Base-by-base conservation (phyloP, 805 yeast species). In the Jamesozyma piceae region DNA sequence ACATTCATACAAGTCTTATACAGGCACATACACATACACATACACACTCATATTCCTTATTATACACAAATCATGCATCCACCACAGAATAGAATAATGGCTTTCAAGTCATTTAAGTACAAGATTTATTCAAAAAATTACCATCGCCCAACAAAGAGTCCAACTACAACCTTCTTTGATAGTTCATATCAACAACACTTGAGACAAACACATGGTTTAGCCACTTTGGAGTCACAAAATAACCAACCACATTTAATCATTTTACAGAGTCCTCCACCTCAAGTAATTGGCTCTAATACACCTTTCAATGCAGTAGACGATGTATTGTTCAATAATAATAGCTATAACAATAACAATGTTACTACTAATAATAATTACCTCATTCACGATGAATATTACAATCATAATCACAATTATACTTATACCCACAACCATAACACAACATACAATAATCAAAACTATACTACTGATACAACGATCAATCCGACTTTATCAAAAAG, bases 121-220 rank as follows among this genome's bases (percentile, higher is more conserved):
- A 66, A 67, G 49, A 54, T 66, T 36, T 58, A 57, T 27, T 57
- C 31, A 9, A 65, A 66, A 51, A 55, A 67, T 35, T 63, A 61
- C 45, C 66, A 60, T 37, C 38, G 37, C 26, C 35, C 38, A 29
- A n/a, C 29, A 40, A n/a, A 15, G 29, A 35, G 18, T 45, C 19
- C 38, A 20, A 8, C 42, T 53, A 35, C 65, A 15, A 56, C 61
- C 6, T 67, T 67, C 46, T 67, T 67, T 39, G 70, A 66, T 42
- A 65, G 67, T 22, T 56, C 70, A n/a, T 66, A 64, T 50, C 67
- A 66, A 50, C 67, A 66, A 48, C 55, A 64, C 50, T 48, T 65
- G 45, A 60, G 64, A 41, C 66, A 64, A 41, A 63, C 63, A 45
- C 60, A 62, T 30, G 67, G 66, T 32, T 44, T 65, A 2, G 60